phyloP scores from a whole-genome alignment of 2,329 filamentous ascomycete genomes.

The Botrytis elliptica region DNA sequence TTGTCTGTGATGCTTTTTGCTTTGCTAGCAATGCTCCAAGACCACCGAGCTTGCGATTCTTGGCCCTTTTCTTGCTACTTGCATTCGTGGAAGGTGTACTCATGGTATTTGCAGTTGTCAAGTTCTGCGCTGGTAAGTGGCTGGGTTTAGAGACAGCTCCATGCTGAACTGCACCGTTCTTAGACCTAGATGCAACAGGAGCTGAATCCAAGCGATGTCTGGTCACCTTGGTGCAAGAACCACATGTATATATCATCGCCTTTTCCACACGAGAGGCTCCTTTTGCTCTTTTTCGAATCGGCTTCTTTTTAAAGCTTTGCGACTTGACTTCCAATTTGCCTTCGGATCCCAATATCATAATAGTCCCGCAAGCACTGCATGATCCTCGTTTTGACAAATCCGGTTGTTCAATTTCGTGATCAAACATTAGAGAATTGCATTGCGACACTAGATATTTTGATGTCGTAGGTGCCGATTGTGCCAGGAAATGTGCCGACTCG shows the following conservation, averaged over 20 bases:
- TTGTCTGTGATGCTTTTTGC: slow-evolving; percentile 29
- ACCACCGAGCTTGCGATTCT: slow-evolving; percentile 59
- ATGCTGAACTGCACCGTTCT: slow-evolving; percentile 8
- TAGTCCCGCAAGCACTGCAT: slow-evolving; percentile 60
- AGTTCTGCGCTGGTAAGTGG: not conserved
- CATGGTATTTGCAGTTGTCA: slow-evolving; percentile 24
- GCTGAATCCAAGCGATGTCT: slow-evolving; percentile 25
- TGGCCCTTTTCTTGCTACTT: slow-evolving; percentile 64
- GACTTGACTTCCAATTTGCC: slow-evolving; percentile 27
- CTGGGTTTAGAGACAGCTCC: not conserved
- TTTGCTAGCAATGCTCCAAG: slow-evolving; percentile 59
- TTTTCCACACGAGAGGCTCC: slow-evolving; percentile 20
- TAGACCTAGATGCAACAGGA: slow-evolving; percentile 6
- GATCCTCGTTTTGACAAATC: slow-evolving; percentile 54
- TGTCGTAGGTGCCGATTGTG: slow-evolving; percentile 51
- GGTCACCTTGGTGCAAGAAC: slow-evolving; percentile 34
- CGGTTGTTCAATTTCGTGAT: slow-evolving; percentile 46
- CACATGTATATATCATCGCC: slow-evolving; percentile 36
- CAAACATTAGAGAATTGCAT: slow-evolving; percentile 50
- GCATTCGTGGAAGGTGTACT: slow-evolving; percentile 48
- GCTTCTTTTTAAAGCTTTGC: slow-evolving; percentile 1
- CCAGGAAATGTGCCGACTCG: slow-evolving; percentile 59
- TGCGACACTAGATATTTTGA: slow-evolving; percentile 60
- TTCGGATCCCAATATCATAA: slow-evolving; percentile 52
- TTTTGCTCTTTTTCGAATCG: not conserved